Percentiles rank a stretch among this genome's conserved stretches.
These are phyloP conservation scores for Ricinus communis DNA, from an alignment of 345 rosid genomes.

Conservation along the genomic window DNA sequence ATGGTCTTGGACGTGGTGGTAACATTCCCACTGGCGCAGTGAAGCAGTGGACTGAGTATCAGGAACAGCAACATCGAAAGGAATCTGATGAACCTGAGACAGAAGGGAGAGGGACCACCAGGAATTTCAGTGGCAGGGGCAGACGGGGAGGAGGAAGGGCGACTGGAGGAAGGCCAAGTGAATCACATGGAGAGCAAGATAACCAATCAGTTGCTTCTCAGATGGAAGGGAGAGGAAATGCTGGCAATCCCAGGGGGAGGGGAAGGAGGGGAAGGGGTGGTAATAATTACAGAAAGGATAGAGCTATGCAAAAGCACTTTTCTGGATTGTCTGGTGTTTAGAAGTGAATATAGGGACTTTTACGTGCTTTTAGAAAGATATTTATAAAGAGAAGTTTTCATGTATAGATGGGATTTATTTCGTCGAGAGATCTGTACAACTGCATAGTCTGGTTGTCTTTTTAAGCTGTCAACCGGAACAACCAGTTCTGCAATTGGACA, in stretches of 20 bases:
- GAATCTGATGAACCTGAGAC: conserved; percentile 26
- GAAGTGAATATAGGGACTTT: not conserved
- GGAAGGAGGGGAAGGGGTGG: conserved; percentile 56
- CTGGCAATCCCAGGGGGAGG: conserved; percentile 46
- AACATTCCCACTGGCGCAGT: conserved; percentile 76
- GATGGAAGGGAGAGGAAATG: conserved; percentile 37
- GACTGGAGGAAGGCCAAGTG: conserved; percentile 16
- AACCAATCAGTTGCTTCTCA: conserved; percentile 29
- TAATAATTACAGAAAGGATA: conserved; percentile 55
- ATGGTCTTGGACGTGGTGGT: conserved; percentile 92
- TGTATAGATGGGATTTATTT: not conserved
- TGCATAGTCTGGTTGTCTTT: conserved; percentile 5
- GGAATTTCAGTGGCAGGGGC: conserved; percentile 45
- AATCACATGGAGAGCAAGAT: conserved; percentile 28
- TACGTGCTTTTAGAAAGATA: not conserved
- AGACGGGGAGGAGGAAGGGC: conserved; percentile 46
- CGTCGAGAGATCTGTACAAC: not conserved
- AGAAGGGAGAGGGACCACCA: conserved; percentile 37
- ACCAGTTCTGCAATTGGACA: not conserved
- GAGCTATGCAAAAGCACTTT: conserved; percentile 72
- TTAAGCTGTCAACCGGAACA: not conserved
- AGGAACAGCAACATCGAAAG: conserved; percentile 17
- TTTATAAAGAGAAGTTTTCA: not conserved
- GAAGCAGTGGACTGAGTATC: conserved; percentile 54
- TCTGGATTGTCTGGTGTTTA: conserved; percentile 67